A percentile compares a stretch with the other conserved stretches of the same genome.
phyloP scores from a whole-genome alignment of 805 yeast species.

The Torulaspora microellipsoides region DNA sequence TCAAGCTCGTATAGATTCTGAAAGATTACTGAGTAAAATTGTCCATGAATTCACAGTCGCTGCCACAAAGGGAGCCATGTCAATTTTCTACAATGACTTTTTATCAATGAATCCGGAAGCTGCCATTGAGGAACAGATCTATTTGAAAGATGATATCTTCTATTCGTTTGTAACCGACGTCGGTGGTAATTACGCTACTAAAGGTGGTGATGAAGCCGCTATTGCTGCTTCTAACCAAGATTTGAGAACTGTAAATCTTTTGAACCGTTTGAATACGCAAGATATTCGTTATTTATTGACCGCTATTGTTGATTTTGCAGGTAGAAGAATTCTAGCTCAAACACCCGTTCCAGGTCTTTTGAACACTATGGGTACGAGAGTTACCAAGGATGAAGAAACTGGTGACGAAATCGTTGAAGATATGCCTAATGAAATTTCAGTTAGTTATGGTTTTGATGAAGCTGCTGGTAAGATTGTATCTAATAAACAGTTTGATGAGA shows the following conservation, averaged over 20 bases:
- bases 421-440: constrained; percentile 41
- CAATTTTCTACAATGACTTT: constrained; percentile 68
- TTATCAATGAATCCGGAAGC: constrained; percentile 80
- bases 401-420: constrained; percentile 39
- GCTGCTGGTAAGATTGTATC: constrained; percentile 47
- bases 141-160: constrained; percentile 76
- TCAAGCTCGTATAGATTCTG: constrained; percentile 68
- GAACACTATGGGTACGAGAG: constrained; percentile 38
- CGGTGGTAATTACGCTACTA: constrained; percentile 51
- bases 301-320: constrained; percentile 84
- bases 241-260: constrained; percentile 59
- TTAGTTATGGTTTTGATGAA: constrained; percentile 72
- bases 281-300: constrained; percentile 73
- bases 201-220: constrained; percentile 85
- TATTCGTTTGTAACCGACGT: constrained; percentile 70
- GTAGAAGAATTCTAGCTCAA: constrained; percentile 84
- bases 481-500: constrained; percentile 49
- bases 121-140: constrained; percentile 56
- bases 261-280: constrained; percentile 59
- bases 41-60: constrained; percentile 70
- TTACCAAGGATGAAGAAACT: constrained; percentile 39
- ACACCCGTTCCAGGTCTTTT: constrained; percentile 88
- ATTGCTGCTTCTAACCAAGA: constrained; percentile 77
- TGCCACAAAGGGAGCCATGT: constrained; percentile 76
- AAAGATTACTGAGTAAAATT: constrained; percentile 64